Percentiles rank a stretch among this genome's conserved stretches.
Evolutionary conservation across 345 rosid species (phyloP).

Genomic region (Murraya koenigii): DNA sequence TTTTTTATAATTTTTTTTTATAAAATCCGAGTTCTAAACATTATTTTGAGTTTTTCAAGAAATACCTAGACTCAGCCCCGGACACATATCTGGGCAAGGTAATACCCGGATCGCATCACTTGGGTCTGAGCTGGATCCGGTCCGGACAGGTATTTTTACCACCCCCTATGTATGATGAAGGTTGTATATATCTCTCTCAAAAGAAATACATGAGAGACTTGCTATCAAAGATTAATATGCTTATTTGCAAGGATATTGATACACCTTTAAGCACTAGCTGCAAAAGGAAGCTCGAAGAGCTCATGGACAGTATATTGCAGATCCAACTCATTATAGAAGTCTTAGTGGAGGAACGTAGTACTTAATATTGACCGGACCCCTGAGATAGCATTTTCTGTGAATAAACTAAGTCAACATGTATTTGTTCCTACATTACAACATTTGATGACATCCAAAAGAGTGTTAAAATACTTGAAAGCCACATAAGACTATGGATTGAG

Average conservation of each 20-base stretch:
- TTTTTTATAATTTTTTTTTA: no score
- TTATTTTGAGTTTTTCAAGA: no score
- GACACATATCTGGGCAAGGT: no score
- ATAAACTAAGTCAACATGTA: not conserved
- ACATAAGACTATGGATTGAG: not conserved
- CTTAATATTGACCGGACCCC: not conserved
- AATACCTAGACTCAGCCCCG: no score
- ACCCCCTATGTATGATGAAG: no score
- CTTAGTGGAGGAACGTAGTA: not conserved
- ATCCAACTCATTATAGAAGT: not conserved
- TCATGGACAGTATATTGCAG: no score
- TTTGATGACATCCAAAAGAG: not conserved
- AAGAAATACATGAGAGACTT: no score
- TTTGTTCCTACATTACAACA: not conserved
- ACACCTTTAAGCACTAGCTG: not conserved
- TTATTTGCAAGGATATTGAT: not conserved
- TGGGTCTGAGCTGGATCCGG: no score
- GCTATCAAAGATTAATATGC: not conserved
- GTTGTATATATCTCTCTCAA: no score
- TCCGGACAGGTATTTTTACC: no score
- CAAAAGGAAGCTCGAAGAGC: not conserved
- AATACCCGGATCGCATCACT: no score
- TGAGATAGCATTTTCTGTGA: not conserved
- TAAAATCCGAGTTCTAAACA: no score
- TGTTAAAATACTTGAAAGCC: not conserved